A percentile compares a stretch with the other conserved stretches of the same genome.
Evolutionary conservation across 1,284 basidiomycete genomes (phyloP).

Genomic region (Ustilago bromivora): DNA sequence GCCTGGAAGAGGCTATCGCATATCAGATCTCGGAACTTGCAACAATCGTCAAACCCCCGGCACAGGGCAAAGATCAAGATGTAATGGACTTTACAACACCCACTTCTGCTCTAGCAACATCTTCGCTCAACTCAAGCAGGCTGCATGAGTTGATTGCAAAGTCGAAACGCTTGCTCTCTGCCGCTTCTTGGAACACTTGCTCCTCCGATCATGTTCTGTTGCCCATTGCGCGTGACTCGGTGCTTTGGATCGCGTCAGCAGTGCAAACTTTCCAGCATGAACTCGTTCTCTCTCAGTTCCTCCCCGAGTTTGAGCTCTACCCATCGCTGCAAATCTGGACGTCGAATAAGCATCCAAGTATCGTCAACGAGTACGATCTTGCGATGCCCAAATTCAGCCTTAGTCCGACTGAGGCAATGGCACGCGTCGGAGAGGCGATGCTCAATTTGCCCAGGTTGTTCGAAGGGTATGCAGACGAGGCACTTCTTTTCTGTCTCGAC

Average conservation of each 20-base stretch:
- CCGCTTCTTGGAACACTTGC: conserved; percentile 19
- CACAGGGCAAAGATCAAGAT: not conserved
- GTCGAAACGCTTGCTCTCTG: conserved; percentile 26
- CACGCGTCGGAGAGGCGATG: conserved; percentile 89
- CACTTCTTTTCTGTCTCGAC: conserved; percentile 77
- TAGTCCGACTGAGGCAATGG: conserved; percentile 87
- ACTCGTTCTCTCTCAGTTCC: conserved; percentile 86
- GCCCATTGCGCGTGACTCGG: conserved; percentile 74
- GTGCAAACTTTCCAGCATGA: conserved; percentile 83
- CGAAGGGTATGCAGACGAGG: conserved; percentile 92
- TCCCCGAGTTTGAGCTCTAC: conserved; percentile 80
- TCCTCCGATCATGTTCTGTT: conserved; percentile 71
- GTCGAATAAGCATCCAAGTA: conserved; percentile 44
- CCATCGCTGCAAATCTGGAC: conserved; percentile 79
- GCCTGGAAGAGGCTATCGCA: conserved; percentile 34
- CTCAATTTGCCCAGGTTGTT: conserved; percentile 92
- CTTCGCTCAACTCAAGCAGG: conserved; percentile 30
- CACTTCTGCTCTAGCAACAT: conserved; percentile 22
- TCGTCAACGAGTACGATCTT: conserved; percentile 75
- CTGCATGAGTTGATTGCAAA: conserved; percentile 28
- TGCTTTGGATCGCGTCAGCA: conserved; percentile 78
- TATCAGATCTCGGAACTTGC: conserved; percentile 39
- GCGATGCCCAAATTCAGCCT: conserved; percentile 92
- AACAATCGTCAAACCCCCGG: conserved; percentile 11
- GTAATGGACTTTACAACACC: conserved; percentile 26